phyloP scores from a whole-genome alignment of 163 green algal species.

The Scenedesmus sp. region DNA sequence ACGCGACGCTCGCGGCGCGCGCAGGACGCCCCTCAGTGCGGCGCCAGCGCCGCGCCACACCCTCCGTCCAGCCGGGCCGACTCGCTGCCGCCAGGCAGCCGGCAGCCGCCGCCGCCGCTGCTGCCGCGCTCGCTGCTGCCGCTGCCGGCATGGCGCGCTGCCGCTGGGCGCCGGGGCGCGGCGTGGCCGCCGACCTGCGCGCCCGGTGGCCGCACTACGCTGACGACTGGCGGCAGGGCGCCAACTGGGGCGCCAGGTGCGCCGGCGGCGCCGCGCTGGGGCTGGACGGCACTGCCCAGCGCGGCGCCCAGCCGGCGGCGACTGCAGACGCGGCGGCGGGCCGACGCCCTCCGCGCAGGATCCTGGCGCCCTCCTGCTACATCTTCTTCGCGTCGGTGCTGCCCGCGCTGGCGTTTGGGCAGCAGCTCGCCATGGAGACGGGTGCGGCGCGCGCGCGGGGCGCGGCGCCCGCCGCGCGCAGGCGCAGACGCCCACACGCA shows the following conservation, averaged over 20 bases:
- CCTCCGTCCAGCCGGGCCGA: too few species aligned
- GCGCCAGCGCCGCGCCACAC: too few species aligned
- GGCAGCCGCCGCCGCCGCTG: too few species aligned
- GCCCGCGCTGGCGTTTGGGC: slow-evolving; percentile 86
- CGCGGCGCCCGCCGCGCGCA: too few species aligned
- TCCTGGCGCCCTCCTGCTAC: slow-evolving; percentile 78
- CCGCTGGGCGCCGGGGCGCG: slow-evolving; percentile 12
- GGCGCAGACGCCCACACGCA: too few species aligned
- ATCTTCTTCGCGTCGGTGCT: slow-evolving; percentile 88
- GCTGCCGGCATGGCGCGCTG: too few species aligned
- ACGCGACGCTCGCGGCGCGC: too few species aligned
- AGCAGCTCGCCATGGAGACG: slow-evolving; percentile 78
- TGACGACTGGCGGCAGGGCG: slow-evolving; percentile 30
- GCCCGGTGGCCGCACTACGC: slow-evolving; percentile 8
- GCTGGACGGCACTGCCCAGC: background rate
- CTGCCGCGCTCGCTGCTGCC: too few species aligned
- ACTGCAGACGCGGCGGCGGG: background rate
- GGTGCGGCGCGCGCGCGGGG: too few species aligned
- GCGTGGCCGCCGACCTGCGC: slow-evolving; percentile 14
- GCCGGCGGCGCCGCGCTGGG: background rate
- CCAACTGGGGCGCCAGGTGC: slow-evolving; percentile 16
- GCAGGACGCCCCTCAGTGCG: too few species aligned
- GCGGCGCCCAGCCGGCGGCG: background rate
- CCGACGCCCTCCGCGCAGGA: slow-evolving; percentile 46
- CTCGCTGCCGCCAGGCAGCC: too few species aligned